A percentile compares a stretch with the other conserved stretches of the same genome.
Evolutionary conservation across 164 flowering plant species (phyloP).

Genomic region (Annona cherimola): DNA sequence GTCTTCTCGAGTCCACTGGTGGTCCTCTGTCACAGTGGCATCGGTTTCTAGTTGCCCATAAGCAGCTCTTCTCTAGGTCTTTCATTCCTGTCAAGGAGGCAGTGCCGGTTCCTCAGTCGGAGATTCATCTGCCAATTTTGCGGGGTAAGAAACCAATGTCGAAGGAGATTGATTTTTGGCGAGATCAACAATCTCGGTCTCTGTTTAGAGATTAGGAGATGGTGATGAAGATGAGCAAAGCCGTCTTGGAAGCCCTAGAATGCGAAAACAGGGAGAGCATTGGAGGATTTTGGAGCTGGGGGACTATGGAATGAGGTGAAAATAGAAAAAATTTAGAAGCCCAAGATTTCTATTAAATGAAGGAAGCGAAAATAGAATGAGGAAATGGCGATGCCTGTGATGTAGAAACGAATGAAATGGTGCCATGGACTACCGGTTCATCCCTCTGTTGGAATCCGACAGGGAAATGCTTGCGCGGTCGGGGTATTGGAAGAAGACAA

Average conservation of each 20-base stretch:
- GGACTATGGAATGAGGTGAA: conserved; percentile 16
- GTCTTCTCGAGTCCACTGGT: conserved; percentile 61
- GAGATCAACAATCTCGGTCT: conserved; percentile 5
- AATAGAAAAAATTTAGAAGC: background rate
- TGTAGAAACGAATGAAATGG: conserved; percentile 31
- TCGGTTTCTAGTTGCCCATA: conserved; percentile 2
- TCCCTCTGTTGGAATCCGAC: no score
- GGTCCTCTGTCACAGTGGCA: conserved; percentile 15
- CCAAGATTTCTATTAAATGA: background rate
- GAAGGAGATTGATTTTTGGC: conserved; percentile 12
- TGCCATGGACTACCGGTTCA: conserved; percentile 36
- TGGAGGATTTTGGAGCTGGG: background rate
- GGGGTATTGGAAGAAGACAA: no score
- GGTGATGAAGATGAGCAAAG: conserved; percentile 24
- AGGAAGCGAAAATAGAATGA: conserved; percentile 7
- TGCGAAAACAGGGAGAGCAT: conserved; percentile 4
- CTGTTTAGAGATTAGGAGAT: conserved; percentile 1
- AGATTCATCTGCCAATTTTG: conserved; percentile 36
- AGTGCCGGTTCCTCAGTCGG: conserved; percentile 14
- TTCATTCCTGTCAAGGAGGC: conserved; percentile 2
- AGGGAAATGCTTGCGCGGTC: no score
- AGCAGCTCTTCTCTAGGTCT: background rate
- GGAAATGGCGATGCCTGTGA: conserved; percentile 40
- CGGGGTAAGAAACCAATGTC: conserved; percentile 44
- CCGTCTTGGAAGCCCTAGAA: conserved; percentile 15